These are phyloP conservation scores for Aegilops longissima DNA, from an alignment of 176 grass and related monocot genomes.

Conservation along the genomic window DNA sequence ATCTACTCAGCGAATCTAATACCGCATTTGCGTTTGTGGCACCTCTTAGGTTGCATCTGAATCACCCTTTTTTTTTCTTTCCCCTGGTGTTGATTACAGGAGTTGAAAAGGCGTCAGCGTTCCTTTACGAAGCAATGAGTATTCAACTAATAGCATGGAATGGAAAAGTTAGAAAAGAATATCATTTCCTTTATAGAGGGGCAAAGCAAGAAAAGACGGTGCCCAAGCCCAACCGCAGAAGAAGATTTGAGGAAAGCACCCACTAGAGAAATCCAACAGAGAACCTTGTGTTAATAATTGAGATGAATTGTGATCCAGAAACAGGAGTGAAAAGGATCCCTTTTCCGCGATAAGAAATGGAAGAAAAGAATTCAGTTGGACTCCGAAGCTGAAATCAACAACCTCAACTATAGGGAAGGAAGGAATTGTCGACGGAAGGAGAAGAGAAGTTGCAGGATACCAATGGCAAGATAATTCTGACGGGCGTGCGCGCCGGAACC, in stretches of 20 bases:
- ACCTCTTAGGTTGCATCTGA: slow-evolving; percentile 38
- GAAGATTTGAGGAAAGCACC: slow-evolving; percentile 27
- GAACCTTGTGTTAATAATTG: slow-evolving; percentile 22
- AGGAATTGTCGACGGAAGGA: neutral
- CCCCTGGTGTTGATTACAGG: neutral
- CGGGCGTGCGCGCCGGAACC: neutral
- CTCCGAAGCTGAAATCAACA: slow-evolving; percentile 10
- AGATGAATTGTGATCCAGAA: slow-evolving; percentile 21
- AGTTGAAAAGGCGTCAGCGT: neutral
- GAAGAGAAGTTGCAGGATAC: neutral
- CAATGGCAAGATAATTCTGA: slow-evolving; percentile 32
- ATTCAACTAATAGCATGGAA: slow-evolving; percentile 23
- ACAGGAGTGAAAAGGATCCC: neutral
- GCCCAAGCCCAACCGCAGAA: too few species aligned
- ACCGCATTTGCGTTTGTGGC: slow-evolving; percentile 29
- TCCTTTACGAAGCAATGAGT: slow-evolving; percentile 41
- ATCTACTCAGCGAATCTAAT: slow-evolving; percentile 45
- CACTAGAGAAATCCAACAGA: slow-evolving; percentile 20
- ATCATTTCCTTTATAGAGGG: slow-evolving; percentile 30
- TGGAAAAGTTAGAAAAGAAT: slow-evolving; percentile 34
- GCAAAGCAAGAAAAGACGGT: neutral
- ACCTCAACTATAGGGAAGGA: neutral
- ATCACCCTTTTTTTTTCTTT: slow-evolving; percentile 1
- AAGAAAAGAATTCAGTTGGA: neutral
- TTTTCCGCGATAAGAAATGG: neutral